Base-by-base conservation (phyloP, 2,329 filamentous ascomycete genomes). In the Aspergillus candidus region DNA sequence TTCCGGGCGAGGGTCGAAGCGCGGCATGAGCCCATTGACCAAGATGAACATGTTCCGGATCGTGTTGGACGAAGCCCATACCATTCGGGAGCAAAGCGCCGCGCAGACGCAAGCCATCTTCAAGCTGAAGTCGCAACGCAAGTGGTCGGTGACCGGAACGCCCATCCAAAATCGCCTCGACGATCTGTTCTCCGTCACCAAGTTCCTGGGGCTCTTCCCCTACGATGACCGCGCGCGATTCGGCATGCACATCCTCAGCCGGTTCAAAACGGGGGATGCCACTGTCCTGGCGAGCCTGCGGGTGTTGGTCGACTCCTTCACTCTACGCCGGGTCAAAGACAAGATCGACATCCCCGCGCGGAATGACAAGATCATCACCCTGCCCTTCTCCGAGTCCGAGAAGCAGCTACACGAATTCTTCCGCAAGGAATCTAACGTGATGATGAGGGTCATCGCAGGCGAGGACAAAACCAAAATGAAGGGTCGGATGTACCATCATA, bases 141-240 rank as follows among this genome's bases (percentile, higher is more conserved):
- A 90, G 30, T 98, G 93, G 93, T 91, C 90, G 3, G 88, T 97
- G n/a, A 97, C 93, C 0, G 93, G 91, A 43, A 97, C 93, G 0
- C 93, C 90, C 0, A 87, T 97, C 7, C 91, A 97, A 66, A 98
- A 98, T 60, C 83, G 87, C 4, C 75, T 97, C 2, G 89, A 94
- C 52, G 93, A 98, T 62, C 75, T 97, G 15, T 86, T 88, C 11
- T 86, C 91, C 1, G 73, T 97, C 3, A 82, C 95, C 46, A 86
- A 84, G 29, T 97, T 97, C 59, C 72, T 97, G 34, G 82, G 86
- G 11, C 73, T 97, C 11, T 82, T 82, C 56, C 91, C 91, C 0
- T 97, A 97, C 58, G 82, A 94, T 48, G 84, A 91, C 38, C 79
- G 80, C 42, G 72, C 73, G 41, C 82, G 81, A 40, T 98, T 96